Conservation (phyloP, 2,329 filamentous ascomycete species). For the Berkeleyomyces rouxiae region DNA sequence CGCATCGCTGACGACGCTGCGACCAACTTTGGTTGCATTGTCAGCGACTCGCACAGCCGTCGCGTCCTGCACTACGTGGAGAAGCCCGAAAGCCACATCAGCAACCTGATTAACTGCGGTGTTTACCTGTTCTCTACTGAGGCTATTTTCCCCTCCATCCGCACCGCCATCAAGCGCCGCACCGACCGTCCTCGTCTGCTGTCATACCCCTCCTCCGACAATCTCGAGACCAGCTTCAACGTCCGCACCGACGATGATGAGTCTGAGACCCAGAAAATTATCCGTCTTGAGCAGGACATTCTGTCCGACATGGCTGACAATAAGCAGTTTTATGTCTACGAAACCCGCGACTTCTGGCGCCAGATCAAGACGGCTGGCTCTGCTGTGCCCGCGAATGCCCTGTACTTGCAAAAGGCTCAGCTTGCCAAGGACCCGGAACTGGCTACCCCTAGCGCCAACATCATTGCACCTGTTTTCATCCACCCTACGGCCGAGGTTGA, state of each 20-base stretch:
- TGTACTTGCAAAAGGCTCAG: constrained; percentile 84
- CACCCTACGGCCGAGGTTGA: constrained; percentile 83
- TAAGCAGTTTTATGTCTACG: constrained; percentile 95
- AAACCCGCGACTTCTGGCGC: constrained; percentile 98
- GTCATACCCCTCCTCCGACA: constrained; percentile 91
- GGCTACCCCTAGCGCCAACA: constrained; percentile 65
- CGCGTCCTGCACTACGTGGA: constrained; percentile 97
- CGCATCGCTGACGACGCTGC: constrained; percentile 80
- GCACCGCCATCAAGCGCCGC: constrained; percentile 86
- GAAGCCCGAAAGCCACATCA: constrained; percentile 95
- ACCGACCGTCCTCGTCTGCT: constrained; percentile 78
- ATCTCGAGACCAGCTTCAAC: constrained; percentile 54
- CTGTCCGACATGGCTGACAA: constrained; percentile 88
- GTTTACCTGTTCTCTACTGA: constrained; percentile 96
- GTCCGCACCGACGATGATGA: constrained; percentile 52
- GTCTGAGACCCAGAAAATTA: constrained; percentile 65
- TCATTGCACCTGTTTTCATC: constrained; percentile 86
- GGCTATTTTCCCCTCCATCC: constrained; percentile 90
- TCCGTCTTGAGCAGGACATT: constrained; percentile 93
- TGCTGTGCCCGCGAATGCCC: constrained; percentile 86
- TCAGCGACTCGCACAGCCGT: constrained; percentile 82
- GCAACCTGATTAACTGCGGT: constrained; percentile 97
- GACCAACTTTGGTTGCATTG: constrained; percentile 94
- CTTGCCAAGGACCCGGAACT: constrained; percentile 55
- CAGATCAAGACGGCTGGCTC: constrained; percentile 99